Evolutionary conservation across 495 filamentous ascomycete species (phyloP).

Genomic region (Pseudevernia furfuracea): DNA sequence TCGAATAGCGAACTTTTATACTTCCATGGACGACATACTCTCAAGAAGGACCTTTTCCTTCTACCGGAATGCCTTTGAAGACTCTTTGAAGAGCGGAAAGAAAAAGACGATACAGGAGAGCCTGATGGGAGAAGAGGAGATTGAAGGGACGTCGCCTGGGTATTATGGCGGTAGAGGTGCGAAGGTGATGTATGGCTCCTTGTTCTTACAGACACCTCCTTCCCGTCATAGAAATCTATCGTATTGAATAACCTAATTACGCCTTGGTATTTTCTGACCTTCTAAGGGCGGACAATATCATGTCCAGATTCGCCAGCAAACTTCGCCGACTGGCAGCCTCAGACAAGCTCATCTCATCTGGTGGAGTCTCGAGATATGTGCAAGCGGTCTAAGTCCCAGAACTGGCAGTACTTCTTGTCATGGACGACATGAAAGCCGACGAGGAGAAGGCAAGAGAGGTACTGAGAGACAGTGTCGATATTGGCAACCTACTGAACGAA

Average conservation of each 20-base stretch:
- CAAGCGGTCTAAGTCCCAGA: constrained; percentile 86
- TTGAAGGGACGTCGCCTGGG: constrained; percentile 52
- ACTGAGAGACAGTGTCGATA: constrained; percentile 62
- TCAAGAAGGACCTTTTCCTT: constrained; percentile 48
- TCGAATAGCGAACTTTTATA: constrained; percentile 52
- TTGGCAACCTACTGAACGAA: constrained; percentile 71
- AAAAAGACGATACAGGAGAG: constrained; percentile 53
- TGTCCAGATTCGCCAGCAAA: constrained; percentile 49
- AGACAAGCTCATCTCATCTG: constrained; percentile 61
- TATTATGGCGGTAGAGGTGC: constrained; percentile 85
- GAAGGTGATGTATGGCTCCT: constrained; percentile 47
- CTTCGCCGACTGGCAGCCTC: constrained; percentile 55
- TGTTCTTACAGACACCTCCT: neutral
- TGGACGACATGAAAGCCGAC: constrained; percentile 72
- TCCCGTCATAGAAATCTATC: neutral
- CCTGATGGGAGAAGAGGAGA: constrained; percentile 30
- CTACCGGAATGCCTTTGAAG: constrained; percentile 53
- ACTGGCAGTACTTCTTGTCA: constrained; percentile 65
- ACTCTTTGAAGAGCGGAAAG: constrained; percentile 51
- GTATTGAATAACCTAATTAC: neutral
- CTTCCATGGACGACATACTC: constrained; percentile 51
- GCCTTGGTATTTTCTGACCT: neutral
- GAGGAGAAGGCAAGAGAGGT: constrained; percentile 59
- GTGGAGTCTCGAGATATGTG: constrained; percentile 67
- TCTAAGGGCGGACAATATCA: constrained; percentile 54